Evolutionary conservation across 2,329 filamentous ascomycete species (phyloP).

Genomic region (Botrytis cinerea): DNA sequence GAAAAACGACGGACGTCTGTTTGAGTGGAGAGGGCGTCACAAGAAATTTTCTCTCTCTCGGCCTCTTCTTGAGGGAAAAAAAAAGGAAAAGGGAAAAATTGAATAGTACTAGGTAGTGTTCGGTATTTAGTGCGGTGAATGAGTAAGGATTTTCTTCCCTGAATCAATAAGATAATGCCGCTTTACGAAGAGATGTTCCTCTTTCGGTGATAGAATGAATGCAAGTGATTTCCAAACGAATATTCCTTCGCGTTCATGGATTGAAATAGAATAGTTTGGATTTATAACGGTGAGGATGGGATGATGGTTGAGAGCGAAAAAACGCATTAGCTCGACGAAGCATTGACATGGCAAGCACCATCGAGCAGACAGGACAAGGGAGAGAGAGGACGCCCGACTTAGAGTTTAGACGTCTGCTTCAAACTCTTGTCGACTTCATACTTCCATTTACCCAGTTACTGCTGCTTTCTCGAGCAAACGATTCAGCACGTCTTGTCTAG

Average conservation of each 20-base stretch:
- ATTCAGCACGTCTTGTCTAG: neutral
- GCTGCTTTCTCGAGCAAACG: neutral
- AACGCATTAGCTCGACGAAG: neutral
- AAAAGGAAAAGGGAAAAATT: slow-evolving; percentile 18
- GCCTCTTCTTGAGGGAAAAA: slow-evolving; percentile 14
- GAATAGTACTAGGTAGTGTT: slow-evolving; percentile 12
- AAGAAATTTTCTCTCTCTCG: slow-evolving; percentile 8
- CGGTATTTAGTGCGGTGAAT: slow-evolving; percentile 15
- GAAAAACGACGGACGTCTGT: slow-evolving; percentile 2
- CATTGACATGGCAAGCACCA: slow-evolving; percentile 8
- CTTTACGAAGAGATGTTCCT: neutral
- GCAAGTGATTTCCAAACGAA: neutral
- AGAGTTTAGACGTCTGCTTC: neutral
- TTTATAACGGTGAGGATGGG: slow-evolving; percentile 8
- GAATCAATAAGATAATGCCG: slow-evolving; percentile 8
- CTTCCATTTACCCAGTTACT: neutral
- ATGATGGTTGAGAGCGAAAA: neutral
- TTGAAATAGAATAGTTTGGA: slow-evolving; percentile 9
- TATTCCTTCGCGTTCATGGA: slow-evolving; percentile 9
- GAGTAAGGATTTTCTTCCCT: slow-evolving; percentile 19
- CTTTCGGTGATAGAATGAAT: slow-evolving; percentile 6
- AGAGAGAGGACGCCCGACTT: neutral
- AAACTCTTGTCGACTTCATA: neutral
- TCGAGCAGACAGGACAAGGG: neutral
- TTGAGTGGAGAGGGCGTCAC: slow-evolving; percentile 16